Conservation (phyloP, 1,284 basidiomycete species). For the Pascua guehoae region DNA sequence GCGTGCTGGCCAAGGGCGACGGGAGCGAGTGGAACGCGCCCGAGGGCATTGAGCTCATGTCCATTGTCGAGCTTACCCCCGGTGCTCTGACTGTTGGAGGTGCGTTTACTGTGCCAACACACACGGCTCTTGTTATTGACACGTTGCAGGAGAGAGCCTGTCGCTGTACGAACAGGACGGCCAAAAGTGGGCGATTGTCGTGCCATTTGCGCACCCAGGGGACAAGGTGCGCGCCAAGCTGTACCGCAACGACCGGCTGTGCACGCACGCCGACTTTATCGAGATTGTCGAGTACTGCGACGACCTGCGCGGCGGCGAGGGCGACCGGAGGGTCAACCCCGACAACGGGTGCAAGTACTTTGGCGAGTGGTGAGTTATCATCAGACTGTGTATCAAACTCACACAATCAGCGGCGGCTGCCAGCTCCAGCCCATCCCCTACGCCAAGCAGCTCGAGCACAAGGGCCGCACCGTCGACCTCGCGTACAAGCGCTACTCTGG, state of each 20-base stretch:
- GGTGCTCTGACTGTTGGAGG: conserved; percentile 31
- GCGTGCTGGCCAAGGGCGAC: conserved; percentile 45
- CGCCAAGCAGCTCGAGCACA: conserved; percentile 76
- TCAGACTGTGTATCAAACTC: not conserved
- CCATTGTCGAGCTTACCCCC: conserved; percentile 67
- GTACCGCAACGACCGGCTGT: conserved; percentile 59
- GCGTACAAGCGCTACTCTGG: conserved; percentile 79
- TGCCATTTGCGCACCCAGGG: conserved; percentile 77
- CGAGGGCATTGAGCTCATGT: conserved; percentile 52
- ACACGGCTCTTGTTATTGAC: not conserved
- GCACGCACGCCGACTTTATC: conserved; percentile 73
- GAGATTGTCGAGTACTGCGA: conserved; percentile 64
- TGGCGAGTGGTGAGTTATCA: conserved; percentile 59
- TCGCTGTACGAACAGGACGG: conserved; percentile 29
- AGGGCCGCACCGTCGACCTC: conserved; percentile 79
- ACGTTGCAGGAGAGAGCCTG: conserved; percentile 24
- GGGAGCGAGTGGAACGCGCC: conserved; percentile 22
- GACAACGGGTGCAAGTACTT: conserved; percentile 73
- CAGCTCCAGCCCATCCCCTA: conserved; percentile 78
- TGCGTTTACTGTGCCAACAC: too few species aligned
- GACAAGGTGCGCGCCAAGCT: conserved; percentile 71
- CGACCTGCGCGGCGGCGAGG: conserved; percentile 61
- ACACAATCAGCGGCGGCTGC: conserved; percentile 40
- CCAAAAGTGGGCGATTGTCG: conserved; percentile 68
- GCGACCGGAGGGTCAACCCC: conserved; percentile 38